Evolutionary conservation across 805 yeast species (phyloP).

Genomic region (Candida odintsovae): DNA sequence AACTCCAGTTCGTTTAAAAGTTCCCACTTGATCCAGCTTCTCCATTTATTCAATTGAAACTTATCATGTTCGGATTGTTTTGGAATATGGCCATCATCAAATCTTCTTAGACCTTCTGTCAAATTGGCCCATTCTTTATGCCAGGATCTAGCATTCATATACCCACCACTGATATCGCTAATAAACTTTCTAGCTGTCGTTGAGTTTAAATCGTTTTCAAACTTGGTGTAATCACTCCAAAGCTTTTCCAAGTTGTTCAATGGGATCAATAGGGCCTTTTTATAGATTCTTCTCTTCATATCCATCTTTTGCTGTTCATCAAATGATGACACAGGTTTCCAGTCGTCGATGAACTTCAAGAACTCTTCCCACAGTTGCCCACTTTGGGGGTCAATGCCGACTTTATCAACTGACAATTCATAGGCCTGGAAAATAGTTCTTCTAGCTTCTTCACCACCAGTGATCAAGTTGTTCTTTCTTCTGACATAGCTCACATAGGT

Average conservation of each 20-base stretch:
- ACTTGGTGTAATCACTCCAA: conserved; percentile 77
- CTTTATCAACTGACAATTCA: conserved; percentile 71
- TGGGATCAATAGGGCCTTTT: conserved; percentile 71
- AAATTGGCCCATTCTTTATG: conserved; percentile 63
- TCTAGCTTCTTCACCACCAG: conserved; percentile 80
- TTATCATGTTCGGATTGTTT: conserved; percentile 22
- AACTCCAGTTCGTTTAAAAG: conserved; percentile 60
- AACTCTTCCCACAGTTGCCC: conserved; percentile 78
- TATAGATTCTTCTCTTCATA: conserved; percentile 65
- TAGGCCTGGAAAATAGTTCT: conserved; percentile 72
- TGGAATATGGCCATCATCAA: conserved; percentile 23
- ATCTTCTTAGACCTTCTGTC: conserved; percentile 43
- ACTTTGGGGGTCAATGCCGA: conserved; percentile 73
- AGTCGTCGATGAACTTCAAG: conserved; percentile 65
- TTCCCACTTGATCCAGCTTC: conserved; percentile 78
- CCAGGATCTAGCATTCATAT: conserved; percentile 81
- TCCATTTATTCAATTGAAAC: conserved; percentile 50
- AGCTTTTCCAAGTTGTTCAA: conserved; percentile 64
- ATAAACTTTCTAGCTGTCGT: conserved; percentile 72
- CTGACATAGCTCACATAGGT: conserved; percentile 76
- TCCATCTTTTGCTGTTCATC: conserved; percentile 82
- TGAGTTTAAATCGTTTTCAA: conserved; percentile 74
- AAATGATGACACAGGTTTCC: conserved; percentile 78
- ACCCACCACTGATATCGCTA: conserved; percentile 69
- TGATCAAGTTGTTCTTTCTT: conserved; percentile 56